Conservation (phyloP, 2,329 filamentous ascomycete species). For the Beauveria brongniartii region DNA sequence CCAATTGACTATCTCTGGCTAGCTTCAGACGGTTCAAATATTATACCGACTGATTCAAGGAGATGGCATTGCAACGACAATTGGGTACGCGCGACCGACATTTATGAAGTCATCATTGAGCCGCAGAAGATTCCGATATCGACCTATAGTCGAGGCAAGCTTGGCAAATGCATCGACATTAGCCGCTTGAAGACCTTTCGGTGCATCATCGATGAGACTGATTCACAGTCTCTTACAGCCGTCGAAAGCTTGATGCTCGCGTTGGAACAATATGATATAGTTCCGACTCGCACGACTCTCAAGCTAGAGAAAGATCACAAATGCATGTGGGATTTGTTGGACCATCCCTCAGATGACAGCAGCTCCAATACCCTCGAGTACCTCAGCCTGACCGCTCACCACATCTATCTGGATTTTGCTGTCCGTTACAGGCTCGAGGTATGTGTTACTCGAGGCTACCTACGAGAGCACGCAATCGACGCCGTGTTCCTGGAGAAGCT, state of each 20-base stretch:
- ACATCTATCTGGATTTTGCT: conserved; percentile 51
- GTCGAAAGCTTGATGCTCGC: conserved; percentile 40
- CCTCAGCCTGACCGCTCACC: conserved; percentile 16
- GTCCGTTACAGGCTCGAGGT: conserved; percentile 89
- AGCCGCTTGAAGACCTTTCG: conserved; percentile 51
- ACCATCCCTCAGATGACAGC: conserved; percentile 16
- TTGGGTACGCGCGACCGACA: conserved; percentile 43
- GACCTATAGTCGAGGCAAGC: conserved; percentile 28
- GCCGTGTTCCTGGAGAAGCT: conserved; percentile 60
- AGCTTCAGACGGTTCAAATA: conserved; percentile 21
- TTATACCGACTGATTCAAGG: conserved; percentile 23
- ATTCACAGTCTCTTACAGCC: conserved; percentile 18
- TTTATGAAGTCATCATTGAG: conserved; percentile 28
- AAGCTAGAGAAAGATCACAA: conserved; percentile 19
- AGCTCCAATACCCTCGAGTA: conserved; percentile 21
- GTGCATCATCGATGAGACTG: conserved; percentile 29
- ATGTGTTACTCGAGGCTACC: conserved; percentile 70
- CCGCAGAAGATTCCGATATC: conserved; percentile 29
- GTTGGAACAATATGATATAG: conserved; percentile 43
- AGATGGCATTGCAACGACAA: conserved; percentile 33
- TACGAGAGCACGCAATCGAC: conserved; percentile 70
- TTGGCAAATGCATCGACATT: conserved; percentile 36
- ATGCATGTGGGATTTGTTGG: conserved; percentile 25
- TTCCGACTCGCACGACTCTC: not conserved
- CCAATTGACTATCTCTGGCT: conserved; percentile 42